Conservation (phyloP, 139 green algal genomes). For the Spirogloea muscicola region DNA sequence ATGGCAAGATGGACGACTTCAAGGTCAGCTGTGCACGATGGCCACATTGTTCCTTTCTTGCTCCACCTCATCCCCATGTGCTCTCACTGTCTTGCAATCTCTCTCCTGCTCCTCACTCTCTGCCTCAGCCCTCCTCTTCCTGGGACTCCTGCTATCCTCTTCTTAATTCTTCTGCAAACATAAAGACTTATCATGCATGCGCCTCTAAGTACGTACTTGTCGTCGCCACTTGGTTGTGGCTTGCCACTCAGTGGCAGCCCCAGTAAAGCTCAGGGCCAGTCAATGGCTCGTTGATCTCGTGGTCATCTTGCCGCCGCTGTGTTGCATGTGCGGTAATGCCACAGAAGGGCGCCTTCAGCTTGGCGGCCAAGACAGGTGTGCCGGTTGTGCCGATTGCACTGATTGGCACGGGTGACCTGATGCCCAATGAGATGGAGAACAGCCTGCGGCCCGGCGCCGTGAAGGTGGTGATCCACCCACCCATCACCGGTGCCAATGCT, state of each 20-base stretch:
- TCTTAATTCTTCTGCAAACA: neutral
- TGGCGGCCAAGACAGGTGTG: constrained; percentile 80
- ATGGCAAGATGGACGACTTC: constrained; percentile 48
- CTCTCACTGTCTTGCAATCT: neutral
- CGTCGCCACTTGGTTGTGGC: too few species aligned
- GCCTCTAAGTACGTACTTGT: too few species aligned
- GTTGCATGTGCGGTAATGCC: neutral
- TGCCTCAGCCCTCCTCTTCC: neutral
- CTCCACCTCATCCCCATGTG: neutral
- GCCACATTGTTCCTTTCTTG: neutral
- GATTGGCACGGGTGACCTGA: constrained; percentile 75
- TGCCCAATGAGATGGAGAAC: constrained; percentile 77
- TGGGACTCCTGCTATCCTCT: neutral
- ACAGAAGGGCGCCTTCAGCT: constrained; percentile 83
- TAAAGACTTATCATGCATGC: too few species aligned
- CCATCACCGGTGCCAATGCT: constrained; percentile 51
- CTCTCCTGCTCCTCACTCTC: neutral
- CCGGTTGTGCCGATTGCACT: constrained; percentile 79
- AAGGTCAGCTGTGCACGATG: constrained; percentile 26
- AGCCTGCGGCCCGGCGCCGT: constrained; percentile 68
- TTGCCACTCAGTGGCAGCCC: too few species aligned
- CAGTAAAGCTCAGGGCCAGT: too few species aligned
- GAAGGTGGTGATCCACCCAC: constrained; percentile 74
- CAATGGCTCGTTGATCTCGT: too few species aligned
- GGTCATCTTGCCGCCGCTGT: neutral